Evolutionary conservation across 371 early-diverging fungal species (phyloP).

Genomic region (Nematocida sp.): DNA sequence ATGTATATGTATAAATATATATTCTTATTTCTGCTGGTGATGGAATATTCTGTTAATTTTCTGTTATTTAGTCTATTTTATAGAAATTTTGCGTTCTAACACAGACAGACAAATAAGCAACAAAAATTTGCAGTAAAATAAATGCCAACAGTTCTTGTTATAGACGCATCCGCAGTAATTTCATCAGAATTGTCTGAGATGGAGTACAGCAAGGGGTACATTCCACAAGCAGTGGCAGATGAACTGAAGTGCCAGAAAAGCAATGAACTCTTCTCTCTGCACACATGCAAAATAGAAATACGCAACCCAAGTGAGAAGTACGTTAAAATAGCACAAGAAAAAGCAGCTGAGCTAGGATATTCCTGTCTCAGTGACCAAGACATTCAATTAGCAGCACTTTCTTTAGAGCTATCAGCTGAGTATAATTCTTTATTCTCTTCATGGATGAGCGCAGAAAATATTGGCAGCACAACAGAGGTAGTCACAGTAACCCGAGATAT

Average conservation of each 20-base stretch:
- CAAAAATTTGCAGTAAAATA: not conserved
- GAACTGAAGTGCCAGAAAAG: conserved; percentile 63
- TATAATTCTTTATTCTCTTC: conserved; percentile 7
- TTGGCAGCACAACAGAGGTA: conserved; percentile 8
- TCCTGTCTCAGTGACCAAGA: conserved; percentile 60
- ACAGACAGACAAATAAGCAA: no score
- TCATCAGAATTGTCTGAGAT: conserved; percentile 29
- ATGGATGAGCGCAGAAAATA: conserved; percentile 29
- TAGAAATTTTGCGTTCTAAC: not conserved
- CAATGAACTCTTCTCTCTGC: conserved; percentile 43
- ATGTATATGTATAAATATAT: no score
- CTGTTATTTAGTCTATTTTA: not conserved
- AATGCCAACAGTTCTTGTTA: conserved; percentile 62
- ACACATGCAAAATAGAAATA: conserved; percentile 62
- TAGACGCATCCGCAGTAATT: conserved; percentile 66
- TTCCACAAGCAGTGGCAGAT: conserved; percentile 54
- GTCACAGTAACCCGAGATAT: conserved; percentile 22
- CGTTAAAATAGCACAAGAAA: conserved; percentile 49
- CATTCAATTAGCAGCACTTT: conserved; percentile 65
- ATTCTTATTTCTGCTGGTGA: no score
- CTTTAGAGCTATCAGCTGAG: conserved; percentile 63
- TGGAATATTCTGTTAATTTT: not conserved
- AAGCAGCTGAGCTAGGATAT: conserved; percentile 42
- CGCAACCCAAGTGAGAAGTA: conserved; percentile 61
- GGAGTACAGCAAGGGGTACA: conserved; percentile 55